phyloP scores from a whole-genome alignment of 2,329 filamentous ascomycete genomes.

The Xenosphaeropsis pyriputrescens region DNA sequence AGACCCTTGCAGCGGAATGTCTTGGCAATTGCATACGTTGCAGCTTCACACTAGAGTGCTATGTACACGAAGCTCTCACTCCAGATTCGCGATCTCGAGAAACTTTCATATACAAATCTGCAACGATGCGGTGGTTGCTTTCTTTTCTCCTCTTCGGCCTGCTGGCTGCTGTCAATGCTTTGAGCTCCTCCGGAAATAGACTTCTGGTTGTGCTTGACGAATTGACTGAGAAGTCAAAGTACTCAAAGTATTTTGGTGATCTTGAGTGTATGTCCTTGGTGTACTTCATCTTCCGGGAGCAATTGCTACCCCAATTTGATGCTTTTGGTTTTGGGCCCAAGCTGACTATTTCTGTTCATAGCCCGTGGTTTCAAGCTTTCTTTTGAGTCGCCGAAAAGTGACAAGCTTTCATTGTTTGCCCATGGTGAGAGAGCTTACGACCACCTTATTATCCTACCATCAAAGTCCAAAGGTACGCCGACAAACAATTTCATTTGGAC shows the following conservation, averaged over 20 bases:
- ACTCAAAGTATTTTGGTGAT: conserved; percentile 68
- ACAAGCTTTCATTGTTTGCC: conserved; percentile 63
- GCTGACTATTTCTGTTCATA: conserved; percentile 20
- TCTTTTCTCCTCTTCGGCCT: conserved; percentile 56
- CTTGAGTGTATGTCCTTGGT: conserved; percentile 40
- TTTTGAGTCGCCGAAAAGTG: conserved; percentile 73
- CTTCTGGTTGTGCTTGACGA: conserved; percentile 82
- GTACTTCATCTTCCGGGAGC: conserved; percentile 4
- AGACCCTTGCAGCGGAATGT: conserved; percentile 5
- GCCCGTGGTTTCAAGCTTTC: conserved; percentile 70
- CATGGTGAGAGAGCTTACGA: conserved; percentile 83
- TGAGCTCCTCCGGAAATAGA: conserved; percentile 66
- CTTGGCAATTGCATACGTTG: conserved; percentile 20
- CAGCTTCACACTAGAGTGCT: conserved; percentile 15
- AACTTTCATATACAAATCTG: conserved; percentile 7
- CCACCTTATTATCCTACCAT: conserved; percentile 78
- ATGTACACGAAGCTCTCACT: neutral
- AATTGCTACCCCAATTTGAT: conserved; percentile 3
- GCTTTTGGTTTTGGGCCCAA: neutral
- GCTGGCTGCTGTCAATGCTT: conserved; percentile 52
- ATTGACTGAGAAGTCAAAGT: conserved; percentile 62
- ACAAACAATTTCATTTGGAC: conserved; percentile 1
- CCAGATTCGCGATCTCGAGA: conserved; percentile 1
- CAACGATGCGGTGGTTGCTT: conserved; percentile 60
- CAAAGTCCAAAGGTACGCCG: conserved; percentile 71